These are phyloP conservation scores for Cladorrhinum sp. DNA, from an alignment of 2,329 filamentous ascomycete genomes.

Conservation along the genomic window DNA sequence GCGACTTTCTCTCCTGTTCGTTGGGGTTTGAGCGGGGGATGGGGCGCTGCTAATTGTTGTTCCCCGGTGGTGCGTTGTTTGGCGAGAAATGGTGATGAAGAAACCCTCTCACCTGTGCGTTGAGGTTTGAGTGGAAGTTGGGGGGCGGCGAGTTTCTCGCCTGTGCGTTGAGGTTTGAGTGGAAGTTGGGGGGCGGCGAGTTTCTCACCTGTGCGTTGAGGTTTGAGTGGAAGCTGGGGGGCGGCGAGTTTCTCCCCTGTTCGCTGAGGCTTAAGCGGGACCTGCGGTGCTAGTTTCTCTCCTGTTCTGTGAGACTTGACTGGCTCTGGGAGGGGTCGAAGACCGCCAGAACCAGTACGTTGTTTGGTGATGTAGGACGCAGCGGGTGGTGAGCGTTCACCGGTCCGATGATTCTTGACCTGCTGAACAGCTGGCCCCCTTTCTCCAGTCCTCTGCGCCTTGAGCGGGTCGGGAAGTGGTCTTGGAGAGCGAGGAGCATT, in stretches of 20 bases:
- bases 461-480: conserved; percentile 43
- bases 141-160: conserved; percentile 14
- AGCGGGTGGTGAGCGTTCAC: conserved; percentile 24
- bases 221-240: neutral
- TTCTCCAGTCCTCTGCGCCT: conserved; percentile 33
- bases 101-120: neutral
- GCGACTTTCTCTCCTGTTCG: too few species aligned
- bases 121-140: conserved; percentile 11
- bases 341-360: conserved; percentile 27
- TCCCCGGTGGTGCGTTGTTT: neutral
- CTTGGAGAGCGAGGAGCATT: conserved; percentile 33
- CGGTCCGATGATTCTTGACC: conserved; percentile 34
- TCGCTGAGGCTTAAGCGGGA: neutral
- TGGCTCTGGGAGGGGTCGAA: conserved; percentile 44
- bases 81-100: conserved; percentile 19
- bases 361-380: conserved; percentile 26
- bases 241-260: neutral
- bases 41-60: too few species aligned
- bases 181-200: conserved; percentile 17
- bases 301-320: conserved; percentile 10
- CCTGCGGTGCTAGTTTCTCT: neutral
- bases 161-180: conserved; percentile 4
- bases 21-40: too few species aligned
- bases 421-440: conserved; percentile 27
- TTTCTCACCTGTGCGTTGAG: neutral